Conservation (phyloP, 768 basidiomycete species). For the Pleurotus salmoneostramineus region DNA sequence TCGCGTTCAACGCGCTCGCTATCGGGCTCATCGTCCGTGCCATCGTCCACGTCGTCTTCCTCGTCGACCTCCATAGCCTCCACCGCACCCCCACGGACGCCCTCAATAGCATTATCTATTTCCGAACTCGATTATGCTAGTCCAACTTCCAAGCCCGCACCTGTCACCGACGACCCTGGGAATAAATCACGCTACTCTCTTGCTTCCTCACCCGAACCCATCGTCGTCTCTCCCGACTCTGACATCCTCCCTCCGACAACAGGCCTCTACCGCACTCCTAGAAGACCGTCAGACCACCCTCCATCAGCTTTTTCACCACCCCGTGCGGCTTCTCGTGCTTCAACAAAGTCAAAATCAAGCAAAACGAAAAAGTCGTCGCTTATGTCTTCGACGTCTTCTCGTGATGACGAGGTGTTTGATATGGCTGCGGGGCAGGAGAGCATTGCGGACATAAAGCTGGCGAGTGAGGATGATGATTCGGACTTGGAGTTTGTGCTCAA, state of each 20-base stretch:
- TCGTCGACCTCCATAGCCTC: constrained; percentile 9
- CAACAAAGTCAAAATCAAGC: neutral
- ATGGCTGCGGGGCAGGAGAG: constrained; percentile 20
- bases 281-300: constrained; percentile 18
- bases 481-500: constrained; percentile 7
- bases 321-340: neutral
- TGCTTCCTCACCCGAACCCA: neutral
- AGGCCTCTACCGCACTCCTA: constrained; percentile 22
- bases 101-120: constrained; percentile 25
- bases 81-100: constrained; percentile 4
- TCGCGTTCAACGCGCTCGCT: constrained; percentile 6
- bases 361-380: neutral
- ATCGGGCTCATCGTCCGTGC: neutral
- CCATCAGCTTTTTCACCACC: constrained; percentile 1
- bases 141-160: neutral
- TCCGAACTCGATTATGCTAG: constrained; percentile 13
- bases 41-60: neutral
- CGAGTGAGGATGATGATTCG: constrained; percentile 12
- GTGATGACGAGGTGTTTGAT: constrained; percentile 2
- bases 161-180: constrained; percentile 8
- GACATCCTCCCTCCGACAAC: constrained; percentile 16
- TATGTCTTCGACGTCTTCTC: neutral
- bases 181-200: neutral
- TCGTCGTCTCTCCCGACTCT: neutral
- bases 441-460: constrained; percentile 20